Evolutionary conservation across 2,329 filamentous ascomycete genomes (phyloP), one percentile per base, ranked within the genome.

Genomic region (Trichoderma sp.): DNA sequence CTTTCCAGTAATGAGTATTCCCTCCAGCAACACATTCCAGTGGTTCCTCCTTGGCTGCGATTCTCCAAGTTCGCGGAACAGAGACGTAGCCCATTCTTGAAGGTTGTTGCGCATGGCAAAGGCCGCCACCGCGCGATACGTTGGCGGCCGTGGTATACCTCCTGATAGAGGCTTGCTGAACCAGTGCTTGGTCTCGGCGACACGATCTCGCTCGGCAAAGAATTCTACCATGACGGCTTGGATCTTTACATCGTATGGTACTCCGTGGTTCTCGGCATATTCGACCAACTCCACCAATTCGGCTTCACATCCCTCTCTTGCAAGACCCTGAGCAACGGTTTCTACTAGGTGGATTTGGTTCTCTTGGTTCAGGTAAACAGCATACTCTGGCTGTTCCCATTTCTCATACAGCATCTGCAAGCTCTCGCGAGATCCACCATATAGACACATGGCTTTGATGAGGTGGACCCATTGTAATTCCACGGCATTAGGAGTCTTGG

Each of bases 1-100:
- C 81, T 92, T 93, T 24, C 92, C 93, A 73, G 89, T 83, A 11
- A 91, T 89, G 8, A 93, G 88, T 14, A 93, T 91, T 35, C 94
- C 92, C 91, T 94, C 90, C 60, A 97, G 89, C 14, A 94, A 86
- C 14, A 92, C 88, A 80, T 97, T 93, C 91, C 93, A 95, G 27
- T 89, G 88, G 38, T 87, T 83, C 77, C 92, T 91, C 59, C 80
- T 81, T 6, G 85, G 87, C 71, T 82, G 85, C 62, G 81, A 83
- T 69, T 88, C 85, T 60, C 88, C 86, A 9, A 91, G 83, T 24
- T 86, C 78, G 74, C 87, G 85, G 76, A 95, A 91, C 12, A 93
- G 85, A 1, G 85, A 82, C 71, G 89, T 87, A 1, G 91, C 91
- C 90, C 93, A 94, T 0, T 90, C 86, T 62, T 89, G 80, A 71